Evolutionary conservation across 805 yeast genomes (phyloP).

Genomic region (Jamesozyma lodderae): DNA sequence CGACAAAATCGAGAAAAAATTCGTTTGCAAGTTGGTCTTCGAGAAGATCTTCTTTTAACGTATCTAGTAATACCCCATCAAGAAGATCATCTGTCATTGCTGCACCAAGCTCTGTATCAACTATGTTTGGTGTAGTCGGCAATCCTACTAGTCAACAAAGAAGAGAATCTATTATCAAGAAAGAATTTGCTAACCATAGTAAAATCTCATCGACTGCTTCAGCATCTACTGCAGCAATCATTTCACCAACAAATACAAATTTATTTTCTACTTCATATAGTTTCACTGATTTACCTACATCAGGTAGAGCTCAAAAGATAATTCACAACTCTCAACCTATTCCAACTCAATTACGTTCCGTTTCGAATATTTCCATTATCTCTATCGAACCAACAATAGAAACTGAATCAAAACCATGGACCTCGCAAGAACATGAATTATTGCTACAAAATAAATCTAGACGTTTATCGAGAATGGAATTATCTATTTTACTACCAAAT

Average conservation of each 20-base stretch:
- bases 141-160: constrained; percentile 6
- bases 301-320: neutral
- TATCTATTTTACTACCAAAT: constrained; percentile 61
- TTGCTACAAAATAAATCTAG: constrained; percentile 45
- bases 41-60: constrained; percentile 27
- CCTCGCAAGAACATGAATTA: constrained; percentile 62
- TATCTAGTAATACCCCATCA: constrained; percentile 18
- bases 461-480: constrained; percentile 61
- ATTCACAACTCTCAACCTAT: neutral
- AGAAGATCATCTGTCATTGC: constrained; percentile 24
- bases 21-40: constrained; percentile 24
- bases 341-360: neutral
- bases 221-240: constrained; percentile 5
- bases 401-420: constrained; percentile 29
- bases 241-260: neutral
- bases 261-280: constrained; percentile 9
- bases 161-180: constrained; percentile 20
- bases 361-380: neutral
- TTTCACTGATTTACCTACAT: constrained; percentile 16
- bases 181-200: neutral
- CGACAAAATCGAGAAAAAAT: constrained; percentile 26
- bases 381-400: neutral
- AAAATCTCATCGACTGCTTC: constrained; percentile 2
- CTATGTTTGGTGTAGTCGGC: constrained; percentile 4
- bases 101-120: constrained; percentile 20